phyloP scores from a whole-genome alignment of 331 rosid genomes.

The Quercus tomentella region DNA sequence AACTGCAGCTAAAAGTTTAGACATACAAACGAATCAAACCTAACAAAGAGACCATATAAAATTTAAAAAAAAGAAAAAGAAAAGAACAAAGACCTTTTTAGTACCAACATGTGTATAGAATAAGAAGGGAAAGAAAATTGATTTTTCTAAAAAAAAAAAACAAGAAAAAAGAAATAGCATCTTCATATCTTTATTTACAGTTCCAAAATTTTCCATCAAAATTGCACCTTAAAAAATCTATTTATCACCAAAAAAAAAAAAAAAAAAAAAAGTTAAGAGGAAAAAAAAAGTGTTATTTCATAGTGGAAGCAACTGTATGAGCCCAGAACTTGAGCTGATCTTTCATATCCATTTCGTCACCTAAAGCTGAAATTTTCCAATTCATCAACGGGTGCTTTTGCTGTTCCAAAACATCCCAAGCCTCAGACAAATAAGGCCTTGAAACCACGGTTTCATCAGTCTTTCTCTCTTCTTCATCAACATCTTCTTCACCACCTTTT shows the following conservation, averaged over 20 bases:
- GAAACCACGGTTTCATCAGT: slow-evolving; percentile 27
- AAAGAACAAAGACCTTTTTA: too few relatives aligned
- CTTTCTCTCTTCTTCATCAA: neutral
- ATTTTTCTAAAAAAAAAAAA: too few relatives aligned
- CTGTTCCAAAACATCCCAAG: slow-evolving; percentile 56
- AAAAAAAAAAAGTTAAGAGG: neutral
- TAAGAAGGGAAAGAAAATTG: too few relatives aligned
- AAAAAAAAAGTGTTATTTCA: slow-evolving; percentile 18
- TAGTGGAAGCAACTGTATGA: slow-evolving; percentile 66
- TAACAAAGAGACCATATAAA: too few relatives aligned
- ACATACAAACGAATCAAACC: too few relatives aligned
- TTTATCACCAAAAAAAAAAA: neutral
- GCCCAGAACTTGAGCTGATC: slow-evolving; percentile 69
- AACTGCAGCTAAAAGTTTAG: too few relatives aligned
- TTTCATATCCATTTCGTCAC: slow-evolving; percentile 50
- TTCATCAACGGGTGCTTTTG: slow-evolving; percentile 31
- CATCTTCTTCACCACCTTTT: neutral
- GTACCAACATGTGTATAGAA: too few relatives aligned
- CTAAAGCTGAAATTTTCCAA: slow-evolving; percentile 52
- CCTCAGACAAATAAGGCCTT: slow-evolving; percentile 73
- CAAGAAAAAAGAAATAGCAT: too few relatives aligned
- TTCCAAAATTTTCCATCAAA: too few relatives aligned
- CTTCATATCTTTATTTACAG: too few relatives aligned
- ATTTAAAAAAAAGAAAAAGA: too few relatives aligned
- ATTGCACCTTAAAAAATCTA: too few relatives aligned